Conservation (phyloP, 2,329 filamentous ascomycete species). For the Fusarium longipes region DNA sequence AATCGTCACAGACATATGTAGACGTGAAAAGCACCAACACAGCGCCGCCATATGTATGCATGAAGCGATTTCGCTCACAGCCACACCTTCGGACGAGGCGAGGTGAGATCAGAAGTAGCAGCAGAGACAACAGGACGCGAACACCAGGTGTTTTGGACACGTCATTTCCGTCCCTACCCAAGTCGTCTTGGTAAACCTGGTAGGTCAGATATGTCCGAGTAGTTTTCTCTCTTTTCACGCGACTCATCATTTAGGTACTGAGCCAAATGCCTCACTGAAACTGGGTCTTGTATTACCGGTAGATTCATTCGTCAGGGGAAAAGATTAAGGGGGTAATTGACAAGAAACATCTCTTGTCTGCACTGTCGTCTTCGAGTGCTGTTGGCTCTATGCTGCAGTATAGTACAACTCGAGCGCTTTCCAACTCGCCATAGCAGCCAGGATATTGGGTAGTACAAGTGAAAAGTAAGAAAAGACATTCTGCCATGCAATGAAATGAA, state of each 20-base stretch:
- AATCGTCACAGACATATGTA: conserved; percentile 32
- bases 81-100: conserved; percentile 6
- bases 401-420: conserved; percentile 12
- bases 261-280: background rate
- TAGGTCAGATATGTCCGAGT: background rate
- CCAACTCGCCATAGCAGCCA: conserved; percentile 17
- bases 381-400: conserved; percentile 17
- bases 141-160: conserved; percentile 9
- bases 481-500: conserved; percentile 17
- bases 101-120: background rate
- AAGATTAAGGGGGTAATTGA: background rate
- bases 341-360: background rate
- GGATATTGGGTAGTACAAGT: conserved; percentile 34
- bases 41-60: conserved; percentile 28
- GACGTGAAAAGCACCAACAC: conserved; percentile 10
- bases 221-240: conserved; percentile 20
- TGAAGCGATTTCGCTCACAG: conserved; percentile 16
- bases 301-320: background rate
- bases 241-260: conserved; percentile 20
- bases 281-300: background rate
- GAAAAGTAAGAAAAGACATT: background rate
- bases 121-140: background rate
- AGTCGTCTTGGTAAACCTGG: background rate
- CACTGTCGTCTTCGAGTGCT: conserved; percentile 19
- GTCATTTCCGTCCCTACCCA: conserved; percentile 15